phyloP scores from a whole-genome alignment of 345 rosid genomes.

The Stellera chamaejasme region DNA sequence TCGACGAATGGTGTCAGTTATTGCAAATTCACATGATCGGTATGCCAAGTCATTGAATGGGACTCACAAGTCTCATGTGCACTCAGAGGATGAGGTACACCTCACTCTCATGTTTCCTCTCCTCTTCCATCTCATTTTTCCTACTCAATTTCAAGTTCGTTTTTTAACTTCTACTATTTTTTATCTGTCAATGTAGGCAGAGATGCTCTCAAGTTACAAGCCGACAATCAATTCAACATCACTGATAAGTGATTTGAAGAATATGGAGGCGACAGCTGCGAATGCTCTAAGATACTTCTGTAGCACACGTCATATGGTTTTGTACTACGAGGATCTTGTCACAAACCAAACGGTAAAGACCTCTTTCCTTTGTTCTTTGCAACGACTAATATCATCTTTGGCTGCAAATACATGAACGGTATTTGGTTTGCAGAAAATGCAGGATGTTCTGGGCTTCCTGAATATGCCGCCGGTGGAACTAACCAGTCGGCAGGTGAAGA shows the following conservation, averaged over 20 bases:
- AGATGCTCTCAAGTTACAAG: slow-evolving; percentile 69
- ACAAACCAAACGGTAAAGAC: slow-evolving; percentile 43
- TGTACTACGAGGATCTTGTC: slow-evolving; percentile 80
- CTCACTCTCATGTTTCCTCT: background rate
- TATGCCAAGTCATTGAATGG: slow-evolving; percentile 85
- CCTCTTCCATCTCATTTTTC: background rate
- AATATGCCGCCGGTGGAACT: slow-evolving; percentile 54
- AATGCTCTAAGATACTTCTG: slow-evolving; percentile 59
- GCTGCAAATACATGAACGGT: too few species aligned
- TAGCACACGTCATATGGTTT: slow-evolving; percentile 60
- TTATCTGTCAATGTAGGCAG: slow-evolving; percentile 42
- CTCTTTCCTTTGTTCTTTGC: too few species aligned
- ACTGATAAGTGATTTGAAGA: slow-evolving; percentile 51
- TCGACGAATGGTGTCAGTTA: slow-evolving; percentile 78
- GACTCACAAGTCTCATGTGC: slow-evolving; percentile 96
- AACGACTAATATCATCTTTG: too few species aligned
- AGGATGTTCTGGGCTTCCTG: slow-evolving; percentile 68
- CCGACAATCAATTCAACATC: slow-evolving; percentile 64
- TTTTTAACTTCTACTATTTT: background rate
- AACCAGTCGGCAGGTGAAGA: slow-evolving; percentile 80
- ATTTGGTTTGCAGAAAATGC: slow-evolving; percentile 46
- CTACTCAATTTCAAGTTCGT: background rate
- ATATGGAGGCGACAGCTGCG: slow-evolving; percentile 47
- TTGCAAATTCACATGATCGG: slow-evolving; percentile 83
- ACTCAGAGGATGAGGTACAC: slow-evolving; percentile 75